phyloP scores from a whole-genome alignment of 495 filamentous ascomycete genomes.

The Penicillium nucicola region DNA sequence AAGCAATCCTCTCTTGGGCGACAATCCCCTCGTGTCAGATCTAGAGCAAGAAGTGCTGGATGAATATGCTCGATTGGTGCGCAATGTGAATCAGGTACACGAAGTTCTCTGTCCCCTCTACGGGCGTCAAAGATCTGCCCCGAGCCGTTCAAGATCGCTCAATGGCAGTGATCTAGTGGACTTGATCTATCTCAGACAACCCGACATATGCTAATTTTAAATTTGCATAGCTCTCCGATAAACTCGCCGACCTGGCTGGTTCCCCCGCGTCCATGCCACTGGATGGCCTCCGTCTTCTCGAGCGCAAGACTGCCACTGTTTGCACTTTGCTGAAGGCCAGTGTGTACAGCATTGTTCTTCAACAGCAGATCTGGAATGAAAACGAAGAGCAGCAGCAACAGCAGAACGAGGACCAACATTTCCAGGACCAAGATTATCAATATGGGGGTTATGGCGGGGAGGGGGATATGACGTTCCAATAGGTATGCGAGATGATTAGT shows the following conservation, averaged over 20 bases:
- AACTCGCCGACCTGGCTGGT: constrained; percentile 34
- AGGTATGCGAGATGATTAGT: constrained; percentile 4
- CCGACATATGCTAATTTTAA: background rate
- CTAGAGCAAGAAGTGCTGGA: constrained; percentile 93
- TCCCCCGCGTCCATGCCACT: constrained; percentile 34
- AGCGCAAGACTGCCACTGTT: constrained; percentile 90
- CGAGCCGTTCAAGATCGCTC: no score
- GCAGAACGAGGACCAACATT: constrained; percentile 23
- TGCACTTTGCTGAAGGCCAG: constrained; percentile 96
- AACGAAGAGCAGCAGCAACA: constrained; percentile 39
- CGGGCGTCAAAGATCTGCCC: no score
- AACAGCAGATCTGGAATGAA: constrained; percentile 85
- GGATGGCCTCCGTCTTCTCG: constrained; percentile 81
- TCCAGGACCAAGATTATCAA: constrained; percentile 29
- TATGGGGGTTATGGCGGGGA: constrained; percentile 28
- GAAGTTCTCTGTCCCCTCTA: background rate
- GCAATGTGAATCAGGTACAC: constrained; percentile 85
- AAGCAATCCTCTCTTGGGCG: constrained; percentile 40
- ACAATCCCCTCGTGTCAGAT: constrained; percentile 51
- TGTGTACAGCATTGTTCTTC: constrained; percentile 95
- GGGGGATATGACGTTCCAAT: constrained; percentile 36
- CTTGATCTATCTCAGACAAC: no score
- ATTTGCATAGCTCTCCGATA: constrained; percentile 31
- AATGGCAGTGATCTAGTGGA: no score
- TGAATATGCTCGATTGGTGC: constrained; percentile 81